phyloP scores from a whole-genome alignment of 2,329 filamentous ascomycete genomes.

The Colletotrichum tamarilloi region DNA sequence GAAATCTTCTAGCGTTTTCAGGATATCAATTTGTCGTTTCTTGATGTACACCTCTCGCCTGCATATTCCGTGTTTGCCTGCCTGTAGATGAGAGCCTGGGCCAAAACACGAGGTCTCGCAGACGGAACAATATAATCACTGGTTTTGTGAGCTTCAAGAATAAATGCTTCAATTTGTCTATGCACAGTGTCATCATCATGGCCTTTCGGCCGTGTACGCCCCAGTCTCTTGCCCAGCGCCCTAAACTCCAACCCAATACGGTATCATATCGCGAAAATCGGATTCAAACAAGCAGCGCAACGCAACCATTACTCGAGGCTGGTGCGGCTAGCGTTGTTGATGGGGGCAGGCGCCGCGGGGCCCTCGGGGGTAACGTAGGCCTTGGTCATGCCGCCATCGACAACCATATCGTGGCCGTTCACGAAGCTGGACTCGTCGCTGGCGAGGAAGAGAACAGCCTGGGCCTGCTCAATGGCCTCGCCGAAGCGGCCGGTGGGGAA shows the following conservation, averaged over 20 bases:
- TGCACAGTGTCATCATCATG: conserved; percentile 32
- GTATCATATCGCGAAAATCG: not conserved
- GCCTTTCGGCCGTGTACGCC: not conserved
- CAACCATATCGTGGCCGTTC: conserved; percentile 91
- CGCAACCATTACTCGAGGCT: conserved; percentile 19
- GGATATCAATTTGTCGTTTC: not conserved
- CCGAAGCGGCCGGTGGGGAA: conserved; percentile 91
- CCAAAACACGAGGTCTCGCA: not conserved
- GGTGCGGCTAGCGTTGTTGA: conserved; percentile 64
- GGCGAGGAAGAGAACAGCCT: conserved; percentile 87
- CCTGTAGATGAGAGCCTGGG: not conserved
- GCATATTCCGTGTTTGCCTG: too few species aligned
- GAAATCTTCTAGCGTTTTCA: not conserved
- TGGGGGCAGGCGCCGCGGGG: conserved; percentile 62
- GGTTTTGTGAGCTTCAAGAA: not conserved
- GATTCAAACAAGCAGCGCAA: not conserved
- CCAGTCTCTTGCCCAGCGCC: conserved; percentile 21
- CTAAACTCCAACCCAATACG: conserved; percentile 30
- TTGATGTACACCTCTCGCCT: not conserved
- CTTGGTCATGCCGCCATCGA: conserved; percentile 96
- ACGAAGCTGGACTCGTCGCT: conserved; percentile 91
- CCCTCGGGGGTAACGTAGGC: conserved; percentile 82
- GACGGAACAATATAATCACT: too few species aligned
- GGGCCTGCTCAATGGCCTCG: conserved; percentile 93
- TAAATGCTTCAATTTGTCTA: conserved; percentile 3